phyloP scores from a whole-genome alignment of 2,329 filamentous ascomycete species.

The Fusarium nygamai region DNA sequence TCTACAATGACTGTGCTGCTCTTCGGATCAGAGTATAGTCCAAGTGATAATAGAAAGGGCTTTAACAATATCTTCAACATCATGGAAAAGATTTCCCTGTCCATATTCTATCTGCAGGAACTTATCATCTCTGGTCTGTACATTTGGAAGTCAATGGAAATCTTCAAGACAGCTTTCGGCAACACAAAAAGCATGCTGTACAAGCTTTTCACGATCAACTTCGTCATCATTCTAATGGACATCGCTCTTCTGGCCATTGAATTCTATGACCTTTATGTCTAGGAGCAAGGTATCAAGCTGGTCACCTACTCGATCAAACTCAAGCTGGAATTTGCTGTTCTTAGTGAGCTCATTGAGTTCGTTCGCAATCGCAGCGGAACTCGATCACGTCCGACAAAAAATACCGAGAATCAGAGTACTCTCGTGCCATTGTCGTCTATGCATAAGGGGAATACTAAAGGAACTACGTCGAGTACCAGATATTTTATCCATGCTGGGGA shows the following conservation, averaged over 20 bases:
- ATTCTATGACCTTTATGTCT: slow-evolving; percentile 43
- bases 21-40: slow-evolving; percentile 15
- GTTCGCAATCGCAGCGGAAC: slow-evolving; percentile 40
- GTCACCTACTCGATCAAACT: slow-evolving; percentile 51
- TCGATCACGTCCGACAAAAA: neutral
- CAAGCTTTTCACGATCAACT: slow-evolving; percentile 49
- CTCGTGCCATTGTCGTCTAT: slow-evolving; percentile 15
- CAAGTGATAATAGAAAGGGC: neutral
- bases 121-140: slow-evolving; percentile 17
- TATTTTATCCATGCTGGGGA: neutral
- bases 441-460: neutral
- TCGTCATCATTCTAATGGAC: slow-evolving; percentile 56
- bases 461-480: neutral
- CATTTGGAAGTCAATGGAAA: slow-evolving; percentile 23
- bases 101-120: slow-evolving; percentile 16
- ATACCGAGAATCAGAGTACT: neutral
- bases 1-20: slow-evolving; percentile 59
- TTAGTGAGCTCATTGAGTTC: slow-evolving; percentile 49
- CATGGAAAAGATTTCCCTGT: slow-evolving; percentile 29
- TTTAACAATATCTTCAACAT: slow-evolving; percentile 44
- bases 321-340: slow-evolving; percentile 50
- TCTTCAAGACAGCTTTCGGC: slow-evolving; percentile 25
- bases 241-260: slow-evolving; percentile 49
- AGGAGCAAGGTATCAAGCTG: slow-evolving; percentile 50
- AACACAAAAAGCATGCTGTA: slow-evolving; percentile 18